Conservation (phyloP, 805 yeast genomes). For the Isabelozyma rhagii region DNA sequence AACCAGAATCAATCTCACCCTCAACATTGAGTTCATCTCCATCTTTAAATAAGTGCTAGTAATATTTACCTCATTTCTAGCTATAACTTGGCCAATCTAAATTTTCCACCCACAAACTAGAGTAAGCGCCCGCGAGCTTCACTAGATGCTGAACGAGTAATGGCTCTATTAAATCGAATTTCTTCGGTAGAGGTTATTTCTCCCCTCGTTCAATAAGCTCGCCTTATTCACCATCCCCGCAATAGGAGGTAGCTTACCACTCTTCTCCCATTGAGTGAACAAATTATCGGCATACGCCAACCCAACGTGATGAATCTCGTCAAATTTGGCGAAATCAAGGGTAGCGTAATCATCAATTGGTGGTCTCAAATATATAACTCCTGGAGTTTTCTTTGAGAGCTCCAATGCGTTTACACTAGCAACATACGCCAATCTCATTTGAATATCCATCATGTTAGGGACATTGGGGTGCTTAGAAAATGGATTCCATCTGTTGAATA, state of each 20-base stretch:
- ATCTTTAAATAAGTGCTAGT: too few species aligned
- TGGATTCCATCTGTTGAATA: slow-evolving; percentile 84
- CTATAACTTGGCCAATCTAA: too few species aligned
- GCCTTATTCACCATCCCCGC: slow-evolving; percentile 44
- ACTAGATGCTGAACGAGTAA: neutral
- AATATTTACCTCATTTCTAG: too few species aligned
- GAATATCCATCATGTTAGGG: slow-evolving; percentile 94
- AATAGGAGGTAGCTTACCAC: slow-evolving; percentile 57
- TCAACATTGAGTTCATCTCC: too few species aligned
- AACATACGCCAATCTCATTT: slow-evolving; percentile 88
- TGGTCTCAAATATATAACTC: slow-evolving; percentile 85
- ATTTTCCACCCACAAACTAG: too few species aligned
- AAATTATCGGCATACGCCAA: slow-evolving; percentile 63
- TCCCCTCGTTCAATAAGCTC: slow-evolving; percentile 11
- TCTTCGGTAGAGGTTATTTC: slow-evolving; percentile 44
- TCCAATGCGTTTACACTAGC: slow-evolving; percentile 93
- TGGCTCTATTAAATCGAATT: slow-evolving; percentile 49
- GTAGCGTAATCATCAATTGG: slow-evolving; percentile 93
- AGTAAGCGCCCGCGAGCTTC: neutral
- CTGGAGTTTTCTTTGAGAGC: slow-evolving; percentile 77
- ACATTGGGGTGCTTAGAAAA: slow-evolving; percentile 83
- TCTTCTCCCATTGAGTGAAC: slow-evolving; percentile 49
- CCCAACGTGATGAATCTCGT: slow-evolving; percentile 84
- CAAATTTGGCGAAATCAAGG: slow-evolving; percentile 86
- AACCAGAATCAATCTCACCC: too few species aligned